phyloP scores from a whole-genome alignment of 805 yeast species.

The Danielia oregonensis region DNA sequence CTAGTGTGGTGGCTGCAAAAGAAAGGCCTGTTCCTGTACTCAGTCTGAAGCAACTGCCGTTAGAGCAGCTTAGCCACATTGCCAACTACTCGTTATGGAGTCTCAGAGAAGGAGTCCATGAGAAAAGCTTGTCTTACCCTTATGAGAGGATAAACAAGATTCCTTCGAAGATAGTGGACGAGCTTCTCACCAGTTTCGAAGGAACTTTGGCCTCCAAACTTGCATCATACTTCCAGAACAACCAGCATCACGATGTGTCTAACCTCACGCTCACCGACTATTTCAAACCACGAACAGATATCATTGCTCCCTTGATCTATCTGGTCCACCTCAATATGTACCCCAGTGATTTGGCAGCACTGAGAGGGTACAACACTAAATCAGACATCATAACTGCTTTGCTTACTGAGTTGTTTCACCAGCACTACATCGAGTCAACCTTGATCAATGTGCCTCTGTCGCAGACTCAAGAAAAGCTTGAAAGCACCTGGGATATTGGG shows the following conservation, averaged over 20 bases:
- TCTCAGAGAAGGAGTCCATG: background rate
- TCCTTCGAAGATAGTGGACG: background rate
- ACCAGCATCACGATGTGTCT: background rate
- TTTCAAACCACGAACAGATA: constrained; percentile 4
- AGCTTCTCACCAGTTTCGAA: background rate
- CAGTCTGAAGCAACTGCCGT: background rate
- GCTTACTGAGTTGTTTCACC: constrained; percentile 23
- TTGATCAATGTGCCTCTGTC: background rate
- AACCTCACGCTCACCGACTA: constrained; percentile 5
- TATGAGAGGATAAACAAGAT: background rate
- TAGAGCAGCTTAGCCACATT: background rate
- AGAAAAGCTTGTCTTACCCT: background rate
- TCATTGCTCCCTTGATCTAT: constrained; percentile 5
- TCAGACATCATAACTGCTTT: constrained; percentile 19
- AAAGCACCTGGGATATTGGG: constrained; percentile 11
- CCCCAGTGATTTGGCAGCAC: constrained; percentile 4
- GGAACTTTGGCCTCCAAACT: background rate
- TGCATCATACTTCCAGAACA: background rate
- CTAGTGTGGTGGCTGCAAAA: background rate
- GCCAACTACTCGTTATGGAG: background rate
- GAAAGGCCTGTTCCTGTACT: background rate
- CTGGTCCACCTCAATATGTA: constrained; percentile 6
- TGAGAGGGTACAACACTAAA: constrained; percentile 4
- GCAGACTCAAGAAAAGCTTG: background rate
- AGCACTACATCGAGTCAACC: constrained; percentile 14